phyloP scores from a whole-genome alignment of 2,329 filamentous ascomycete genomes.

The Fusarium oxysporum region DNA sequence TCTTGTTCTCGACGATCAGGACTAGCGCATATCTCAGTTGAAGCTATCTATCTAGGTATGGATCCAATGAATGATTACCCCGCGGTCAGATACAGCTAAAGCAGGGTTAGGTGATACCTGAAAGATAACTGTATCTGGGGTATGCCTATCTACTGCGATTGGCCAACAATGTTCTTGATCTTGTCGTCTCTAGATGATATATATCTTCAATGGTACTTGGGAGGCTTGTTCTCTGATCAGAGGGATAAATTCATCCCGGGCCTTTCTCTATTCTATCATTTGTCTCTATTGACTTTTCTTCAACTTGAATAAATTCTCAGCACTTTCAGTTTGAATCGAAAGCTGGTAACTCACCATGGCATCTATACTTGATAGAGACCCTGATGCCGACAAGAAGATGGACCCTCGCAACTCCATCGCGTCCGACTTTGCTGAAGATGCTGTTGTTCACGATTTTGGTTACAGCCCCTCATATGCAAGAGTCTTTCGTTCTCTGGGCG shows the following conservation, averaged over 20 bases:
- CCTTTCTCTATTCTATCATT: background rate
- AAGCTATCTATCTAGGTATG: background rate
- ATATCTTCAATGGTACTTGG: background rate
- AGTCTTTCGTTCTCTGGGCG: background rate
- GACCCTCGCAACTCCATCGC: background rate
- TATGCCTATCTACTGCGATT: background rate
- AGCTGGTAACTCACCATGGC: background rate
- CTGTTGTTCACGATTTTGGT: background rate
- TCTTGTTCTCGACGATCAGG: background rate
- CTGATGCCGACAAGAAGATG: background rate
- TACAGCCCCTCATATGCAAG: background rate
- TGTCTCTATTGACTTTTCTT: background rate
- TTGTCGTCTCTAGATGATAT: background rate
- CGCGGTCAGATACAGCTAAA: background rate
- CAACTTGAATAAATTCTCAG: too few relatives aligned
- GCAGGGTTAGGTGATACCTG: background rate
- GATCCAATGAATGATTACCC: background rate
- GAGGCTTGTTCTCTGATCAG: background rate
- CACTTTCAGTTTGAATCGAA: background rate
- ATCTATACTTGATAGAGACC: background rate
- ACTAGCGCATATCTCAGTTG: background rate
- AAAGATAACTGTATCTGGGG: background rate
- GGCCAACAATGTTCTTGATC: background rate
- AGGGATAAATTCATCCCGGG: background rate
- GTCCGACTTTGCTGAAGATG: background rate